These are phyloP conservation scores for Plasmodium berghei DNA, from an alignment of 169 alveolate species.

Conservation along the genomic window DNA sequence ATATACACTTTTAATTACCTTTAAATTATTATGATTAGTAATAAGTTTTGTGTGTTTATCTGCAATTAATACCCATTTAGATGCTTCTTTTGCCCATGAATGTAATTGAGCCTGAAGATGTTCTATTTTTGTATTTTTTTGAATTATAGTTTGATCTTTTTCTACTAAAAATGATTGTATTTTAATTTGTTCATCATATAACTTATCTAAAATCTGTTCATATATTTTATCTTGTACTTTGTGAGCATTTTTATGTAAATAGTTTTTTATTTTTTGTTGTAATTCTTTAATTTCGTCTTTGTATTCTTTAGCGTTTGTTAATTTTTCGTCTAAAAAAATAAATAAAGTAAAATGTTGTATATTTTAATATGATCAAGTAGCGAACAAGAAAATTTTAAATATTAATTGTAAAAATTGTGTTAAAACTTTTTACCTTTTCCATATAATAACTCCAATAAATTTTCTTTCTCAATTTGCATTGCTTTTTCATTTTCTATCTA, in stretches of 20 bases:
- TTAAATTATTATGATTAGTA: slow-evolving; percentile 42
- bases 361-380: neutral
- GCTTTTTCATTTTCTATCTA: slow-evolving; percentile 45
- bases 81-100: slow-evolving; percentile 74
- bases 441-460: slow-evolving; percentile 27
- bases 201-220: slow-evolving; percentile 41
- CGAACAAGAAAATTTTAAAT: neutral
- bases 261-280: slow-evolving; percentile 39
- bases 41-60: slow-evolving; percentile 64
- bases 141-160: slow-evolving; percentile 53
- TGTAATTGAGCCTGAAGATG: slow-evolving; percentile 39
- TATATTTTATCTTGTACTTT: slow-evolving; percentile 51
- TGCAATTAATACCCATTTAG: slow-evolving; percentile 61
- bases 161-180: slow-evolving; percentile 55
- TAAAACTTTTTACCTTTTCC: slow-evolving; percentile 20
- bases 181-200: slow-evolving; percentile 68
- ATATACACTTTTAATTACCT: slow-evolving; percentile 15
- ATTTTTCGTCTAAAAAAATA: slow-evolving; percentile 13
- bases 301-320: slow-evolving; percentile 13
- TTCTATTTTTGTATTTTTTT: slow-evolving; percentile 51
- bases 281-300: slow-evolving; percentile 54
- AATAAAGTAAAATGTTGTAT: neutral
- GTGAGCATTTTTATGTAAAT: slow-evolving; percentile 34
- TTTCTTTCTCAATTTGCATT: slow-evolving; percentile 33
- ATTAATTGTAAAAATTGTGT: neutral